Conservation (phyloP, 2,329 filamentous ascomycete genomes). For the Tympanopsis confertula region DNA sequence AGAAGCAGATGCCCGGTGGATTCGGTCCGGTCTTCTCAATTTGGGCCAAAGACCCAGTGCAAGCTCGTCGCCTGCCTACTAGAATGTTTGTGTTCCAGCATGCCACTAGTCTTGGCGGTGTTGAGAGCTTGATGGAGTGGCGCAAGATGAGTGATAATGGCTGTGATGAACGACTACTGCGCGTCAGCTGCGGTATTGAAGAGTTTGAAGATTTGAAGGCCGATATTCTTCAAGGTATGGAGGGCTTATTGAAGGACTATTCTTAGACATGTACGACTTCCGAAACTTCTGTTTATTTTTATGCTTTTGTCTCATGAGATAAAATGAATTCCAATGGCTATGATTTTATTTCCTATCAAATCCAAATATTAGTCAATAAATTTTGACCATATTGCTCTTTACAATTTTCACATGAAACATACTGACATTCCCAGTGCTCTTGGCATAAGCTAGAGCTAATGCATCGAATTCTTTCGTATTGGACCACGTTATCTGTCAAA, state of each 20-base stretch:
- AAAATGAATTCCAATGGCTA: too few species aligned
- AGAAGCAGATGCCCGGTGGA: conserved; percentile 60
- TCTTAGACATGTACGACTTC: too few species aligned
- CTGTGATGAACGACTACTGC: conserved; percentile 46
- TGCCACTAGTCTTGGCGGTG: conserved; percentile 59
- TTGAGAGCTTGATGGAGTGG: conserved; percentile 68
- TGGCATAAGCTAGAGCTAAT: too few species aligned
- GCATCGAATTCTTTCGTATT: too few species aligned
- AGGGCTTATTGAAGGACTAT: conserved; percentile 21
- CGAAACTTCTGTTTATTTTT: too few species aligned
- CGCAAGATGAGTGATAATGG: conserved; percentile 52
- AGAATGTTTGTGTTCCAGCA: conserved; percentile 59
- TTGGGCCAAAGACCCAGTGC: conserved; percentile 32
- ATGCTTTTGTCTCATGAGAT: too few species aligned
- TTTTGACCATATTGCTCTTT: too few species aligned
- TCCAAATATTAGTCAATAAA: too few species aligned
- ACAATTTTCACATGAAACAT: too few species aligned
- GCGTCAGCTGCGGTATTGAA: conserved; percentile 59
- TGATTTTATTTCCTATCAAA: too few species aligned
- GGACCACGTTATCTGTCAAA: too few species aligned
- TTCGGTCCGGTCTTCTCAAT: conserved; percentile 60
- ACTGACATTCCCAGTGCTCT: too few species aligned
- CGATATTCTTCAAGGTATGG: conserved; percentile 45
- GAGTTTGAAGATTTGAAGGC: conserved; percentile 52
- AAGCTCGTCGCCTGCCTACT: conserved; percentile 45